Base-by-base conservation (phyloP, 805 yeast species). In the Starmerella geochares region DNA sequence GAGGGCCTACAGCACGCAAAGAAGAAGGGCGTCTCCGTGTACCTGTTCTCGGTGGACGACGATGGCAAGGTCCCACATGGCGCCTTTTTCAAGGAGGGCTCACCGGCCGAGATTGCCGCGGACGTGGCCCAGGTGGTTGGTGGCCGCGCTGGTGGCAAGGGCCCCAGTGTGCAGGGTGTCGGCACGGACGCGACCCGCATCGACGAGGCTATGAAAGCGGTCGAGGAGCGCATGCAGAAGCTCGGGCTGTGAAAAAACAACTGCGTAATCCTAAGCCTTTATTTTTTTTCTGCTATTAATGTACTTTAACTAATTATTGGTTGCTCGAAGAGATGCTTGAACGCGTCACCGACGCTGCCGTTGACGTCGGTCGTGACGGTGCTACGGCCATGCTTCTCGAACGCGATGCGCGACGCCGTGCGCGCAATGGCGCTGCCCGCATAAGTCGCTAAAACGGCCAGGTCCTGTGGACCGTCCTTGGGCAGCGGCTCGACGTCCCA, bases 91-190 rank as follows among this genome's bases (percentile, higher is more conserved):
- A 84, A 87, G 35, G 69, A 81, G 56, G 87, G 87, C 58, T 75
- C 81, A 56, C 88, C 94, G 47, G 75, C 81, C 51, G 87, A 78
- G 25, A 74, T 87, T 58, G 94, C 94, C 28, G 68, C 74, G 47
- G 70, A 75, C 50, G 97, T 84, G 39, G 72, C 88, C 40, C 68
- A 71, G 32, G 71, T 74, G 60, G 79, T 92, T 59, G 99, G 98
- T 57, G 99, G 99, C 68, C 86, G 83, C 67, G 94, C 95, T 51
- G 99, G 99, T 71, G 99, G 99, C 67, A 92, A 86, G 70, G 97
- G 96, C 56, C 85, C 86, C 58, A 80, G 88, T 49, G 86, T 86
- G 60, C 98, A 92, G 72, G 99, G 99, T 69, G 83, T 86, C 80
- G 98, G 98, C 60, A 86, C 81, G 60, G 83, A 86, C 55, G 75